Conservation (phyloP, 805 yeast genomes). For the Hanseniaspora pseudoguilliermondii region DNA sequence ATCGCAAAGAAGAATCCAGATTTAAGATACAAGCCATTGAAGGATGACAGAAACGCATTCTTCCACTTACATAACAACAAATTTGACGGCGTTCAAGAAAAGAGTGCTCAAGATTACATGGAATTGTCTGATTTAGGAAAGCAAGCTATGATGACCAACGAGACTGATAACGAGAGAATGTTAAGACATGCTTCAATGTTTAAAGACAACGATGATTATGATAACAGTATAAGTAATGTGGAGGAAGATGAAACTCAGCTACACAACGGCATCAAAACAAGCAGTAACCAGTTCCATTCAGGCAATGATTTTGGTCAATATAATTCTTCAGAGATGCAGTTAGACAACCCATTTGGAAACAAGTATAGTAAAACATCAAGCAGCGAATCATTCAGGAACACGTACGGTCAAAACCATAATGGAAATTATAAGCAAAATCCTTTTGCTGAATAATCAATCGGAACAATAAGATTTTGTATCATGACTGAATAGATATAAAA, state of each 20-base stretch:
- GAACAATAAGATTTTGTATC: not conserved
- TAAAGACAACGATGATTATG: conserved; percentile 1
- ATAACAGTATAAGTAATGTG: not conserved
- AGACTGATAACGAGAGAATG: conserved; percentile 23
- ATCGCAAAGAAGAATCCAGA: conserved; percentile 85
- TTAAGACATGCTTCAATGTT: conserved; percentile 16
- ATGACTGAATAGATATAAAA: not conserved
- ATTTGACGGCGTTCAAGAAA: conserved; percentile 18
- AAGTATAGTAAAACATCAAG: conserved; percentile 4
- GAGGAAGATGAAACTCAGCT: not conserved
- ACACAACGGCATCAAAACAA: not conserved
- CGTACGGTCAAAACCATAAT: not conserved
- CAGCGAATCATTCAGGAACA: conserved; percentile 2
- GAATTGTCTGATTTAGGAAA: conserved; percentile 28
- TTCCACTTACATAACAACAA: conserved; percentile 51
- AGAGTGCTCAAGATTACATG: conserved; percentile 19
- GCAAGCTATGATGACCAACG: conserved; percentile 28
- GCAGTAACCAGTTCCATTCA: not conserved
- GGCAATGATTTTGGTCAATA: conserved; percentile 3
- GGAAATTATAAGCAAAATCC: conserved; percentile 11
- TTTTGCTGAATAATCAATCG: not conserved
- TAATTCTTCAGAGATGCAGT: conserved; percentile 2
- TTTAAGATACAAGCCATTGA: conserved; percentile 87
- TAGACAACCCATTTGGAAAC: conserved; percentile 8
- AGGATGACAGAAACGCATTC: conserved; percentile 92